Base-by-base conservation (phyloP, 192 early-diverging fungal species). In the Entomortierella lignicola region DNA sequence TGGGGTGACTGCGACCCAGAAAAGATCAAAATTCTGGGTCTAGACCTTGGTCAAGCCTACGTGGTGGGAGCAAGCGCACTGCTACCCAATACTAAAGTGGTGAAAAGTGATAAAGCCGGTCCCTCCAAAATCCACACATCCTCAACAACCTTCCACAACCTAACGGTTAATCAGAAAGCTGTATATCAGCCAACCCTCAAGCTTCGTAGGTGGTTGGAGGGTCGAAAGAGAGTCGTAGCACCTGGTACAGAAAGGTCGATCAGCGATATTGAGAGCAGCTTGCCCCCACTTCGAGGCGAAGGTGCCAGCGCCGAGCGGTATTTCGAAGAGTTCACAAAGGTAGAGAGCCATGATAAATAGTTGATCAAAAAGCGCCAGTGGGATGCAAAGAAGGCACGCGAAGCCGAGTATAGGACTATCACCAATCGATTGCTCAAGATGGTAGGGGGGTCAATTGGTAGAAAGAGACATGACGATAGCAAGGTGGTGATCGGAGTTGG, bases 21-120 rank as follows among this genome's bases (percentile, higher is more conserved):
- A 26, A 4, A 43, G 2, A 60, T 60, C 37, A 60, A 60, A 23
- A 60, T 60, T 32, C 47, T 63, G 0, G 42, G 48, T 21, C 2
- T 63, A 20, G 60, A 63, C 21, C 32, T 63, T 11, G 60, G 60
- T 34, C 60, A 63, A 51, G 31, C 60, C 26, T 63, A 11, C 32
- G 60, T 63, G 2, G 60, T 63, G 13, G 60, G 60, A 21, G 44
- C 60, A 4, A 29, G 39, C 43, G 60, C 60, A 4, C 21, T 30
- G 48, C 29, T 51, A 25, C 26, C 44, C 17, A 47, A 47, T 12
- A 47, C 44, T 20, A 47, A 20, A n/a, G n/a, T n/a, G n/a, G n/a
- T n/a, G 37, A 13, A 60, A 20, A 42, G 26, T 26, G 26, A 43
- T 3, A 42, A 42, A 26, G 15, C 17, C 27, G 29, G 11, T 42